These are phyloP conservation scores for Cystofilobasidium bisporidii DNA, from an alignment of 768 basidiomycete species.

Conservation along the genomic window DNA sequence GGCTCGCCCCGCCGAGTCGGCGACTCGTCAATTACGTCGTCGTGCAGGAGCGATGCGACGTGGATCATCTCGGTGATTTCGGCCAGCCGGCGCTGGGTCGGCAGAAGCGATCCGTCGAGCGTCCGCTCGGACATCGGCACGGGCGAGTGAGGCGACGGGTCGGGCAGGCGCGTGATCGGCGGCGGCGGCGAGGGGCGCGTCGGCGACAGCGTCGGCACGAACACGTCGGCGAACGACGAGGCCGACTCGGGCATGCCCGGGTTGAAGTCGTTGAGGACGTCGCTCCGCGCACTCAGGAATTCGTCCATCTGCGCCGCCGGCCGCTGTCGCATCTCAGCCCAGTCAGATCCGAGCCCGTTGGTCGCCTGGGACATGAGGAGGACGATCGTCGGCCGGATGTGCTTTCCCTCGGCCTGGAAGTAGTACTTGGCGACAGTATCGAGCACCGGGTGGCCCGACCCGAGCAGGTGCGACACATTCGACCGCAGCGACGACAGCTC, in stretches of 20 bases:
- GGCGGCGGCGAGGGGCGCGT: conserved; percentile 25
- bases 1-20: conserved; percentile 60
- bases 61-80: conserved; percentile 98
- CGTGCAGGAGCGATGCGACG: conserved; percentile 84
- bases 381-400: conserved; percentile 78
- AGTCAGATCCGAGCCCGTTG: conserved; percentile 69
- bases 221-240: conserved; percentile 52
- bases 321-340: conserved; percentile 42
- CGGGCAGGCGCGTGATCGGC: conserved; percentile 34
- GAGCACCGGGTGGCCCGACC: conserved; percentile 78
- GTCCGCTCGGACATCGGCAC: conserved; percentile 34
- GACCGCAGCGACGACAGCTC: conserved; percentile 64
- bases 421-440: conserved; percentile 84
- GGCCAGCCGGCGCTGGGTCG: conserved; percentile 82
- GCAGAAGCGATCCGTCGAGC: conserved; percentile 49
- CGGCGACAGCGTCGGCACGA: conserved; percentile 45
- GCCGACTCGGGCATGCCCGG: conserved; percentile 71
- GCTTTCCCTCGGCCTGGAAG: conserved; percentile 69
- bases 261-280: conserved; percentile 81
- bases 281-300: conserved; percentile 63
- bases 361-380: conserved; percentile 85
- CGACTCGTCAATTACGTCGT: conserved; percentile 72
- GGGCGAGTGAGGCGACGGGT: conserved; percentile 41
- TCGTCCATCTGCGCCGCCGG: conserved; percentile 58
- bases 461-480: conserved; percentile 66